Conservation (phyloP, 108 stramenopile species). For the Chaetoceros tenuissimus region DNA sequence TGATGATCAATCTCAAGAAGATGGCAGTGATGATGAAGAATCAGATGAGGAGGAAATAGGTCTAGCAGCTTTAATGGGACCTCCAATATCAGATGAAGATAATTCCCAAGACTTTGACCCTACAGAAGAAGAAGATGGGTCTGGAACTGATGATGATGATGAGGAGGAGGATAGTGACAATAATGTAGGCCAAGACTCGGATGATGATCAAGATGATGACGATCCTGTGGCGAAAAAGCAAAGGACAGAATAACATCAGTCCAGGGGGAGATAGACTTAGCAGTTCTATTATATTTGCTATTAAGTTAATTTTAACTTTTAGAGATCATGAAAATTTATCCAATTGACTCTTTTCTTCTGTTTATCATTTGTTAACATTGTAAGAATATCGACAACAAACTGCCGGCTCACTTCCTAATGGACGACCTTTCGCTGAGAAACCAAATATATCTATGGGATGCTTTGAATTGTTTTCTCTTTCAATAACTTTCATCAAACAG, state of each 20-base stretch:
- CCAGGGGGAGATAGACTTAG: not conserved
- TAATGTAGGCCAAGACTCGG: not conserved
- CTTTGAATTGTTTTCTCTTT: not conserved
- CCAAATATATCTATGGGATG: not conserved
- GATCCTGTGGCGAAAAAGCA: constrained; percentile 1
- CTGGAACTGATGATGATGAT: constrained; percentile 3
- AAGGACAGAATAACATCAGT: constrained; percentile 3
- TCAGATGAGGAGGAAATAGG: not conserved
- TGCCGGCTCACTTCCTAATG: not conserved
- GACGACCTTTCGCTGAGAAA: not conserved
- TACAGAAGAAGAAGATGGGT: too few relatives aligned
- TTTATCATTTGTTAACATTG: not conserved
- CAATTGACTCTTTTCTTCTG: not conserved
- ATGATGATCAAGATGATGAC: not conserved
- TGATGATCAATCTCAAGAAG: not conserved
- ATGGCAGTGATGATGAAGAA: not conserved
- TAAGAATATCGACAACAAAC: too few relatives aligned
- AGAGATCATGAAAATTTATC: not conserved
- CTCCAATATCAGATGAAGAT: too few relatives aligned
- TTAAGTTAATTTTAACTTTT: not conserved
- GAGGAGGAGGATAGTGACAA: constrained; percentile 5
- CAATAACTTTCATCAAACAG: not conserved
- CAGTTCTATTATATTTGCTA: not conserved
- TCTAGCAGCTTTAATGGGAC: too few relatives aligned
- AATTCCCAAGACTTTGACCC: too few relatives aligned